Conservation (phyloP, 257 asterid genomes). For the Coffea eugenioides region DNA sequence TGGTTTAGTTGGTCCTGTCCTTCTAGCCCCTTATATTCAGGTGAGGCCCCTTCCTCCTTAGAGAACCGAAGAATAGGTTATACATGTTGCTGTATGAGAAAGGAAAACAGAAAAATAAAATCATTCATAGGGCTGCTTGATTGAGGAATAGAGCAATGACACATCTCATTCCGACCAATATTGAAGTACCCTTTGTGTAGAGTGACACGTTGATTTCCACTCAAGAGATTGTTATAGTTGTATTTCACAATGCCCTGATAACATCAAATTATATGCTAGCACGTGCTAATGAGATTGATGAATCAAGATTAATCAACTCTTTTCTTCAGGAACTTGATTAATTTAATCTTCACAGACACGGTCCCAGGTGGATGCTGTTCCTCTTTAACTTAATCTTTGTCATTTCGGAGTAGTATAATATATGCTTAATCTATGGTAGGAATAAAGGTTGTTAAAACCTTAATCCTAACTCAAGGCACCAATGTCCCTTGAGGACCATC, state of each 20-base stretch:
- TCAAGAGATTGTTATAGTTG: background rate
- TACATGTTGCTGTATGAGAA: too few species aligned
- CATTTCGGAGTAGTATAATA: conserved; percentile 11
- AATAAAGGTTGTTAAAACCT: conserved; percentile 32
- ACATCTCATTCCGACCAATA: background rate
- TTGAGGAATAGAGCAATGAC: background rate
- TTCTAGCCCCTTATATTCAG: too few species aligned
- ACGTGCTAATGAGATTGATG: background rate
- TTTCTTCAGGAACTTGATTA: background rate
- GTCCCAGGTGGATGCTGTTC: conserved; percentile 6
- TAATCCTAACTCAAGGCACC: conserved; percentile 26
- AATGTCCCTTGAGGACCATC: too few species aligned
- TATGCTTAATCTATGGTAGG: conserved; percentile 19
- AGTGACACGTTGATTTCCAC: conserved; percentile 3
- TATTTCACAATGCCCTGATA: background rate
- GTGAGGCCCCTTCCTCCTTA: too few species aligned
- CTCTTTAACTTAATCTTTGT: conserved; percentile 18
- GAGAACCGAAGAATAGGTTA: too few species aligned
- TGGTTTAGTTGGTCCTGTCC: too few species aligned
- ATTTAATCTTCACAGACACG: background rate
- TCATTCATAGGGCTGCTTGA: background rate
- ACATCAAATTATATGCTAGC: background rate
- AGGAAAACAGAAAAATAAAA: too few species aligned
- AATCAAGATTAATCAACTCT: background rate
- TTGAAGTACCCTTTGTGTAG: background rate